phyloP scores from a whole-genome alignment of 768 basidiomycete species.

The Phanerochaete sordida region DNA sequence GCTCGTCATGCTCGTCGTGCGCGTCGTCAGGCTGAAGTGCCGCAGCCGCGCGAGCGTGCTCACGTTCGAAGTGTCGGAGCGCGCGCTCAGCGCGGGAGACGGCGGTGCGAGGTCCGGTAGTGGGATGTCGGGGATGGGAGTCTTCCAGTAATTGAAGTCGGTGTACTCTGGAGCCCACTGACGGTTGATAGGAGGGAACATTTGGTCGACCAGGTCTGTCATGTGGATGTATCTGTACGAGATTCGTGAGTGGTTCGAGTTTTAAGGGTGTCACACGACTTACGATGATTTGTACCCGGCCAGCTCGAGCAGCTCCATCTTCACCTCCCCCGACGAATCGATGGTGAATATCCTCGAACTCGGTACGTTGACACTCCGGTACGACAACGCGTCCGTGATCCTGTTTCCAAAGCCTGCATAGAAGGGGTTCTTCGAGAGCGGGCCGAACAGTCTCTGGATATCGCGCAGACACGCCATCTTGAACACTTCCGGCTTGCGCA shows the following conservation, averaged over 20 bases:
- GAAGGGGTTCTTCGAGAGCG: constrained; percentile 70
- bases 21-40: constrained; percentile 72
- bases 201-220: constrained; percentile 99
- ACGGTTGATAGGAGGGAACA: constrained; percentile 94
- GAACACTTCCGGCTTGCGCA: constrained; percentile 99
- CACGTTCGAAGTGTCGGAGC: constrained; percentile 80
- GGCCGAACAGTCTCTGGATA: constrained; percentile 87
- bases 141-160: constrained; percentile 96
- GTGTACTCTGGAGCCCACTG: constrained; percentile 90
- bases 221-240: constrained; percentile 86
- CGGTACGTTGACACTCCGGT: constrained; percentile 91
- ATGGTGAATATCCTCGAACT: constrained; percentile 97
- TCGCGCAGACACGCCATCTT: constrained; percentile 99
- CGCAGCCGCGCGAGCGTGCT: constrained; percentile 71
- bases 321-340: constrained; percentile 91
- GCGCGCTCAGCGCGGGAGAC: constrained; percentile 91
- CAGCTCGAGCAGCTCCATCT: constrained; percentile 93
- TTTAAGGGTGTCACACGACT: constrained; percentile 25
- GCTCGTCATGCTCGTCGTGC: constrained; percentile 32
- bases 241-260: neutral
- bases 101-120: constrained; percentile 82
- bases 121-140: constrained; percentile 70
- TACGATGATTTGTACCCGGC: constrained; percentile 97
- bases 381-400: constrained; percentile 98
- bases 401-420: constrained; percentile 98